Base-by-base conservation (phyloP, 768 basidiomycete species). In the Heimioporus sp. region DNA sequence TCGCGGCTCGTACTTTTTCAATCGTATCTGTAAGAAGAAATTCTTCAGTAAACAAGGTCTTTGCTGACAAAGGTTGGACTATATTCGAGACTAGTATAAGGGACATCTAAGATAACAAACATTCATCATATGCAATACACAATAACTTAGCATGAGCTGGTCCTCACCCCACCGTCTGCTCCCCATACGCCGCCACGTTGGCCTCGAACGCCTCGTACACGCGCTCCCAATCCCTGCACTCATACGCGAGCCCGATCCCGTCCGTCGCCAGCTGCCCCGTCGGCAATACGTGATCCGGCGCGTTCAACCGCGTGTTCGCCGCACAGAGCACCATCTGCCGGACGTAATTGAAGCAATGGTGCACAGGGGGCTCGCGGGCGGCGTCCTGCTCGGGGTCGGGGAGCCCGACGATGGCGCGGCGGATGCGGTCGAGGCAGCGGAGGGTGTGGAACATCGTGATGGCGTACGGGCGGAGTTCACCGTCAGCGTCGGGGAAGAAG, bases 281-380 rank as follows among this genome's bases (percentile, higher is more conserved):
- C 4, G 46, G 32, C 13, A 41, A 32, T 2, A 61, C 46, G 3
- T 58, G 53, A 20, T 63, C 56, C 10, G 44, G 54, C 2, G 64
- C 65, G 43, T 66, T 66, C 53, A 76, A 32, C 24, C 65, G 60
- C 21, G 65, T 63, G 48, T 74, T 67, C 4, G 64, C 65, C 1
- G 65, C 65, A 38, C 74, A 76, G 28, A 71, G 55, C 0, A 74
- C 49, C 64, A 68, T 69, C 64, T 76, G 71, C 4, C 68, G 59
- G 16, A 76, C 52, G 32, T 76, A 75, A 49, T 75, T 76, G 56
- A 76, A 51, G 42, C 73, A 76, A 34, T 76, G 73, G 10, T 63
- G 55, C 21, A 32, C 54, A 35, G 63, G 60, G n/a, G 28, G n/a
- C 45, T 36, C 48, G 34, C 34, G 34, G 5, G 34, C 34, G 24